Percentiles rank a stretch among this genome's conserved stretches.
Conservation (phyloP, 1,139 yeast species). For the Yamadazyma atmosphaerica region DNA sequence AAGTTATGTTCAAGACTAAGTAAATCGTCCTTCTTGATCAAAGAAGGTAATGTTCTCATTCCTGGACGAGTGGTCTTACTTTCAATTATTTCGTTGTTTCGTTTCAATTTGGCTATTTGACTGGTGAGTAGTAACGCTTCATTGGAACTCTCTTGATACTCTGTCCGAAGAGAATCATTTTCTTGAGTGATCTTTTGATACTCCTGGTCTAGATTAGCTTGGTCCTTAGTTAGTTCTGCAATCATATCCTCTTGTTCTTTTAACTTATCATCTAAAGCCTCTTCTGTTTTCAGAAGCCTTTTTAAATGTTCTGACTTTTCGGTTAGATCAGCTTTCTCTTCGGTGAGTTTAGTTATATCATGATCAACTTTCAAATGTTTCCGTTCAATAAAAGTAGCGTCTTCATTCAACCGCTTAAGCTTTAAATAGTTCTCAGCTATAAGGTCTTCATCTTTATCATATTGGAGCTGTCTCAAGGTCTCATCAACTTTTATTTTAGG, state of each 20-base stretch:
- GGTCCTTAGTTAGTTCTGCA: slow-evolving; percentile 28
- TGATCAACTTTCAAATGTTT: slow-evolving; percentile 44
- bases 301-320: slow-evolving; percentile 21
- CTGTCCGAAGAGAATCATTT: slow-evolving; percentile 42
- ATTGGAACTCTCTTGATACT: slow-evolving; percentile 56
- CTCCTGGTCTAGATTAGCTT: slow-evolving; percentile 26
- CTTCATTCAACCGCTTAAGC: slow-evolving; percentile 49
- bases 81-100: slow-evolving; percentile 27
- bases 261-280: slow-evolving; percentile 13
- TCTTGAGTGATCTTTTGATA: slow-evolving; percentile 27
- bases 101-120: slow-evolving; percentile 27
- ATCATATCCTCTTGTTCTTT: slow-evolving; percentile 29
- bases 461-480: slow-evolving; percentile 47
- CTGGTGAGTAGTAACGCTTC: slow-evolving; percentile 55
- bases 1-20: slow-evolving; percentile 28
- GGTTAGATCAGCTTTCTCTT: slow-evolving; percentile 17
- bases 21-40: slow-evolving; percentile 37
- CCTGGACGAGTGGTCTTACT: slow-evolving; percentile 45
- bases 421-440: slow-evolving; percentile 51
- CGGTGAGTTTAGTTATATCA: slow-evolving; percentile 25
- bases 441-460: slow-evolving; percentile 50
- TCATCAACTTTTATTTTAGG: slow-evolving; percentile 40
- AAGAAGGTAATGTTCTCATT: slow-evolving; percentile 40
- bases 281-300: slow-evolving; percentile 7
- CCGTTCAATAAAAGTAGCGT: slow-evolving; percentile 46